phyloP scores from a whole-genome alignment of 1,139 yeast genomes.

The Candida albicans region DNA sequence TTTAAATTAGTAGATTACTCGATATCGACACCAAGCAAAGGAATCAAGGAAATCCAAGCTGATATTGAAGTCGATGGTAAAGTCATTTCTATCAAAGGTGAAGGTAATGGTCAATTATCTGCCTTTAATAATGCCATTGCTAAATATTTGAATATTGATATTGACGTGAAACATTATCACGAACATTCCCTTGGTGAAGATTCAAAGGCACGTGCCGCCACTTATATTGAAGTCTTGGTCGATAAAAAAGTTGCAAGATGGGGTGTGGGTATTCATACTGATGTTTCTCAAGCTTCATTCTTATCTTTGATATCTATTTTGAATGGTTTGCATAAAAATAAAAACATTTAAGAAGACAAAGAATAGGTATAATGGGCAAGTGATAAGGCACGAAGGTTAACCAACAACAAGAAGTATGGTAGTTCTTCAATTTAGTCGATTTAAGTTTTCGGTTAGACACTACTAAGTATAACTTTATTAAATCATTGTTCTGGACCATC shows the following conservation, averaged over 20 bases:
- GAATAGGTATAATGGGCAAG: background rate
- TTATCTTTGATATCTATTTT: slow-evolving; percentile 75
- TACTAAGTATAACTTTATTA: too few species aligned
- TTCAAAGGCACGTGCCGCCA: slow-evolving; percentile 83
- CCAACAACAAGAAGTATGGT: background rate
- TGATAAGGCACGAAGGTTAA: background rate
- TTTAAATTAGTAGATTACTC: slow-evolving; percentile 54
- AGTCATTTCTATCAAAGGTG: slow-evolving; percentile 35
- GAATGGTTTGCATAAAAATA: slow-evolving; percentile 43
- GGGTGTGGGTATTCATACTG: slow-evolving; percentile 96
- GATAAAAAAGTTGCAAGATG: slow-evolving; percentile 57
- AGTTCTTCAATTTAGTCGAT: too few species aligned
- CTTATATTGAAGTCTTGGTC: slow-evolving; percentile 71
- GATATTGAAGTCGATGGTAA: slow-evolving; percentile 49
- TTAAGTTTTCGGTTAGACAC: too few species aligned
- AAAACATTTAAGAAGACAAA: slow-evolving; percentile 9
- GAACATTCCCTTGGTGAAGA: slow-evolving; percentile 94
- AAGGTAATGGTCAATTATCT: slow-evolving; percentile 51
- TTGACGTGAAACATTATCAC: slow-evolving; percentile 80
- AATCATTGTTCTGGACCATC: too few species aligned
- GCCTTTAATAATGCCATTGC: slow-evolving; percentile 81
- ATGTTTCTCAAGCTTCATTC: slow-evolving; percentile 81
- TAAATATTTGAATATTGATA: slow-evolving; percentile 50
- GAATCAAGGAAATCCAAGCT: slow-evolving; percentile 35
- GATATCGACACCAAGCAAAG: slow-evolving; percentile 34